Base-by-base conservation (phyloP, 2,329 filamentous ascomycete genomes). In the Ophiostoma perfectum region DNA sequence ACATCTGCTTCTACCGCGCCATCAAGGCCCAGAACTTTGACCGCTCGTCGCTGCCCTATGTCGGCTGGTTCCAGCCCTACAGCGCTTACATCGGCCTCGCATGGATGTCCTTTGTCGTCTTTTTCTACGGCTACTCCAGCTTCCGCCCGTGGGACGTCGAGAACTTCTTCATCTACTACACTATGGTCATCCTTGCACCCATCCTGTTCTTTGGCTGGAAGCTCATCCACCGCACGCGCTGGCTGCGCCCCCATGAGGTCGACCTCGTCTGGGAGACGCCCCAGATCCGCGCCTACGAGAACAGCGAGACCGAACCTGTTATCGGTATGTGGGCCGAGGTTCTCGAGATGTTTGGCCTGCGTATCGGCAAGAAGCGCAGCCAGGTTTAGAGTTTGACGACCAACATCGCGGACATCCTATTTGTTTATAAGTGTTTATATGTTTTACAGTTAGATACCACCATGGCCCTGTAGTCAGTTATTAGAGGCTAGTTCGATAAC, bases 131-230 rank as follows among this genome's bases (percentile, higher is more conserved):
- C 36, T 89, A 88, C 75, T 78, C 78, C 4, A 77, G 81, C 0
- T 85, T 85, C 74, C 69, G 70, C 14, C 73, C 73, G 0, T 88
- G 86, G 81, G 75, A 77, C 38, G 78, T 80, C 18, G 76, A 81
- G 3, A 78, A 74, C 47, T 83, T 84, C 74, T 79, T 84, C 75
- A 77, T 80, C 18, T 84, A 84, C 78, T 87, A 87, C 76, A 83
- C 82, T 41, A 86, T 87, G 83, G 78, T 84, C 70, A 76, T 86
- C 14, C 75, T 88, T 38, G 81, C 82, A 0, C 81, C 82, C 7
- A 74, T 85, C 47, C 77, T 86, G 41, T 89, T 83, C 74, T 66
- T 82, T 27, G 80, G 80, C 73, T 91, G 87, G 86, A 91, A 91
- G 78, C 7, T 90, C 1, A 27, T 86, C 75, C 86, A 87, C 78